Evolutionary conservation across 192 early-diverging fungal species (phyloP).

Genomic region (Geosiphon pyriformis): DNA sequence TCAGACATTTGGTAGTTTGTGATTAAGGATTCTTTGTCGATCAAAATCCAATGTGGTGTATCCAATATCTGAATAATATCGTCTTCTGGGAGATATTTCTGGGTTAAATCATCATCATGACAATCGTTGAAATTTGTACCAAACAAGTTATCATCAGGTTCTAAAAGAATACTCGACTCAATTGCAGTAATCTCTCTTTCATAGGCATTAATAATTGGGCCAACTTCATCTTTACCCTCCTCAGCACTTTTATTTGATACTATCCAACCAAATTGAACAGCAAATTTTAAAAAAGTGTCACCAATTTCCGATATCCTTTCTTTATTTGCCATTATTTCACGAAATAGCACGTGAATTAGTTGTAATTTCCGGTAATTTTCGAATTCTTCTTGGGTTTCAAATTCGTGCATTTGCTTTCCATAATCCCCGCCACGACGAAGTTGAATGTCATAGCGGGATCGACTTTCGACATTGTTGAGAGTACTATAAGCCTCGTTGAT

Average conservation of each 20-base stretch:
- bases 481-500: slow-evolving; percentile 17
- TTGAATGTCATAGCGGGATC: not conserved
- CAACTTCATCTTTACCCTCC: not conserved
- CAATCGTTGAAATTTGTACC: not conserved
- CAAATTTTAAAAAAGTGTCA: not conserved
- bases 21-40: slow-evolving; percentile 18
- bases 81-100: slow-evolving; percentile 13
- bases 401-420: not conserved
- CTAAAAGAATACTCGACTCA: slow-evolving; percentile 17
- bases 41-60: slow-evolving; percentile 17
- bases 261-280: slow-evolving; percentile 1
- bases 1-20: not conserved
- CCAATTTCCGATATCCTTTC: slow-evolving; percentile 5
- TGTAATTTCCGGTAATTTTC: not conserved
- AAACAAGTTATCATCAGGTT: not conserved
- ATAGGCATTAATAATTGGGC: not conserved
- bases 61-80: slow-evolving; percentile 8
- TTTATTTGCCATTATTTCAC: slow-evolving; percentile 16
- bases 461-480: slow-evolving; percentile 2
- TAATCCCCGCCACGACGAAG: not conserved
- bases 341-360: not conserved
- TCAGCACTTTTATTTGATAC: not conserved
- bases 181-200: slow-evolving; percentile 17
- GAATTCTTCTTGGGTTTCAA: not conserved
- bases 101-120: not conserved